Evolutionary conservation across 805 yeast genomes (phyloP).

Genomic region (Ogataea nitratoaversa): DNA sequence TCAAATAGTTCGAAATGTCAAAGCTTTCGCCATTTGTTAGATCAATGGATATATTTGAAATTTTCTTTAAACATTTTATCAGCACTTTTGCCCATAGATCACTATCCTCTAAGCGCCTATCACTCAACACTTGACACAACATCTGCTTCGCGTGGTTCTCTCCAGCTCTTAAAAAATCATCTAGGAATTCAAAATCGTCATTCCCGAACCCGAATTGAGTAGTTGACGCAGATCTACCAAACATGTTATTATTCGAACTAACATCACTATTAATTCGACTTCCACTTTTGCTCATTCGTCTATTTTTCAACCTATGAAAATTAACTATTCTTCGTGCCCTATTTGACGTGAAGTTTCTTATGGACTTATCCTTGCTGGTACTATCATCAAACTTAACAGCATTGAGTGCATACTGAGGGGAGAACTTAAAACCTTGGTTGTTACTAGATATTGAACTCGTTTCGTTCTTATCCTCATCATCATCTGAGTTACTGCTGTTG

Average conservation of each 20-base stretch:
- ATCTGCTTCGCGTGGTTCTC: conserved; percentile 47
- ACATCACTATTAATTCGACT: conserved; percentile 16
- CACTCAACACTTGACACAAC: conserved; percentile 56
- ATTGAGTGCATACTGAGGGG: conserved; percentile 16
- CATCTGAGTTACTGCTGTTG: conserved; percentile 14
- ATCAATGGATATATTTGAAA: conserved; percentile 58
- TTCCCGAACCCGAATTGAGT: conserved; percentile 20
- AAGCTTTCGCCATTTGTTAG: conserved; percentile 64
- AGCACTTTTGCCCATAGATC: conserved; percentile 60
- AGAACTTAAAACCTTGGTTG: conserved; percentile 30
- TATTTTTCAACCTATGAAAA: conserved; percentile 31
- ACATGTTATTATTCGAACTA: conserved; percentile 3
- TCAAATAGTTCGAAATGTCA: conserved; percentile 85
- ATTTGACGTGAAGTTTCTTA: conserved; percentile 13
- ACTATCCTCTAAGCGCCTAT: conserved; percentile 48
- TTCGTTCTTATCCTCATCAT: conserved; percentile 27
- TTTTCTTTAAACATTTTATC: conserved; percentile 44
- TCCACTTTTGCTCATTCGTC: conserved; percentile 49
- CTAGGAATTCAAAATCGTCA: conserved; percentile 29
- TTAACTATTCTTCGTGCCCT: conserved; percentile 20
- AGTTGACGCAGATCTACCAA: conserved; percentile 10
- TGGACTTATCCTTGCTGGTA: conserved; percentile 6
- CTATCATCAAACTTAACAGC: conserved; percentile 16
- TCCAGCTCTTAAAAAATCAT: conserved; percentile 31
- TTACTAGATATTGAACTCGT: conserved; percentile 36